Base-by-base conservation (phyloP, 805 yeast genomes). In the Candida argentea region DNA sequence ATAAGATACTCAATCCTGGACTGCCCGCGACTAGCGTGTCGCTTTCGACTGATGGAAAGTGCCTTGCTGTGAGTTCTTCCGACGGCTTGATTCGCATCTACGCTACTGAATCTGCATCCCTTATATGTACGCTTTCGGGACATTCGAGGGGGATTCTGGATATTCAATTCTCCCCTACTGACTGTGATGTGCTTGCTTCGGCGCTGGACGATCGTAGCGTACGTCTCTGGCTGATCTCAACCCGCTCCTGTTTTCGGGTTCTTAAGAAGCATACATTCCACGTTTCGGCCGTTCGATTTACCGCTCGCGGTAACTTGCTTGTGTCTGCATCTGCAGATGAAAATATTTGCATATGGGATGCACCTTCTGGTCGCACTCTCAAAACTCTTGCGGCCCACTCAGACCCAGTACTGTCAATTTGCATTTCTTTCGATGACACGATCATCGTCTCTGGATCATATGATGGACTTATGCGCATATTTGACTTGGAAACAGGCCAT, bases 351-450 rank as follows among this genome's bases (percentile, higher is more conserved):
- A 67, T 89, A 2, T 89, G 98, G 98, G 95, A 89, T 51, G 70
- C 79, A 2, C 59, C 63, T 18, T 60, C 72, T 12, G 93, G 93
- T 1, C 66, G 66, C 22, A 70, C 82, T 31, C 55, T 85, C 41
- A 76, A 80, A 44, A 83, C 93, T 0, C 57, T 89, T 27, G 80
- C 94, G 22, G 96, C 97, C 0, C 98, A 89, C 53, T 73, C 93
- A 0, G 96, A 85, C 40, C 93, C 96, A 0, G 81, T 91, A 2
- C 73, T 83, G 14, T 67, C 83, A 0, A 60, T 87, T 2, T 77
- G 84, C 42, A 55, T 89, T 26, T 72, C 82, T 2, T 74, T 70
- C 31, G 95, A 82, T 40, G 86, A 87, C 33, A 68, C 94, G 0
- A 72, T 91, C 20, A 71, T 91, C 6, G 80, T 76, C 3, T 79